Evolutionary conservation across 371 early-diverging fungal species (phyloP), one percentile per base, ranked within the genome.

Genomic region (Syncephalastrum sp.): DNA sequence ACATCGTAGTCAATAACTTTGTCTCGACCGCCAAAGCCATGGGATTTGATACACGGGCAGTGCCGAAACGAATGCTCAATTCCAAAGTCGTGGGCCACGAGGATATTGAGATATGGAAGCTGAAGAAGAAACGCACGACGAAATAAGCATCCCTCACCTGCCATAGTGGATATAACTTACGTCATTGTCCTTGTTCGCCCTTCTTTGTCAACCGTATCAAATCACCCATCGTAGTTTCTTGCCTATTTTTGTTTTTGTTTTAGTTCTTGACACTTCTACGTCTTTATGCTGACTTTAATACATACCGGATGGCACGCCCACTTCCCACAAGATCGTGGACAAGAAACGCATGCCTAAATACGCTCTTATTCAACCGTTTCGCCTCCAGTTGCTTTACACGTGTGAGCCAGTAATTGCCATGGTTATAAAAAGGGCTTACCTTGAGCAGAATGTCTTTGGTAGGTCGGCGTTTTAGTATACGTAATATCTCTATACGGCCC

Each of bases 41-140:
- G 23, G 75, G 75, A 23, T 74, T 74, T 54, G 70, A 71, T 42
- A 54, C 71, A n/a, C 61, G 61, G 12, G 60, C 67, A 58, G 38
- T 74, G 10, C 57, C 63, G 4, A 73, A 70, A 47, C 69, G 61
- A 23, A 25, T 60, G 10, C 21, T 73, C 5, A 59, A 61, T 10
- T 53, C 54, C n/a, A 42, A 64, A n/a, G 27, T 56, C 4, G 58
- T 64, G 2, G 54, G 50, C 19, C 71, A 74, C 44, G 67, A 68
- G 38, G 72, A 74, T 50, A 69, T 74, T 6, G 75, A 74, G 48
- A 68, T 74, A 23, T 74, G 72, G 72, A 74, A 71, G 44, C 59
- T 74, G 10, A 70, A 69, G 57, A 54, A 67, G 59, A 61, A 63
- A 25, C 53, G 59, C 33, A 56, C 13, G 2, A n/a, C 8, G 7